Evolutionary conservation across 2,329 filamentous ascomycete species (phyloP).

Genomic region (Arthrobotrys sinensis): DNA sequence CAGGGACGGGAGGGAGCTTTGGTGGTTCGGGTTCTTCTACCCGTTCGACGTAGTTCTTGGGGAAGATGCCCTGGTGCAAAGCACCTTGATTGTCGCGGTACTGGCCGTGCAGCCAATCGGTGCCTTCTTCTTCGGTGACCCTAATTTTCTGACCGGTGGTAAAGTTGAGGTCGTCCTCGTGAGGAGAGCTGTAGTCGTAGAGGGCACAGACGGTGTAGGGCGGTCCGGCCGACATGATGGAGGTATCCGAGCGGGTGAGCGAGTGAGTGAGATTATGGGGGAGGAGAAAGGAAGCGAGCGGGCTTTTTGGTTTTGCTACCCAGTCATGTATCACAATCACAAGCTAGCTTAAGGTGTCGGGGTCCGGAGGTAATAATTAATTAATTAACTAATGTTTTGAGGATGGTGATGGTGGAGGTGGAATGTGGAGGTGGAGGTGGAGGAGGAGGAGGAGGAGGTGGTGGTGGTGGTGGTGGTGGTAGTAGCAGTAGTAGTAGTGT

Average conservation of each 20-base stretch:
- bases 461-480: no score
- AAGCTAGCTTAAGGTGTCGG: no score
- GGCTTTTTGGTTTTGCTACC: no score
- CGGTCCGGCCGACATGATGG: constrained; percentile 67
- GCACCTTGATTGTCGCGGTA: constrained; percentile 82
- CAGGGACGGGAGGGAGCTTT: constrained; percentile 58
- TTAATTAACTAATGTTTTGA: no score
- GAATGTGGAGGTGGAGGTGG: no score
- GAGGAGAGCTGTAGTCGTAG: constrained; percentile 91
- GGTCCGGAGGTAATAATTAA: no score
- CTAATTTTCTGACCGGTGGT: constrained; percentile 88
- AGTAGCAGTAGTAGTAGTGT: no score
- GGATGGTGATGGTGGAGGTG: no score
- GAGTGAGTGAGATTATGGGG: neutral
- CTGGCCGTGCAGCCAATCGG: constrained; percentile 92
- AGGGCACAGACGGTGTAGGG: constrained; percentile 96
- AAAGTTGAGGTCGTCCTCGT: constrained; percentile 96
- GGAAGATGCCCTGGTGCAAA: constrained; percentile 89
- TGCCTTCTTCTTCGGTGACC: constrained; percentile 91
- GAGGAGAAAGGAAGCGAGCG: no score
- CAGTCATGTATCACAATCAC: no score
- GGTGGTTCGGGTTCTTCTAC: constrained; percentile 61
- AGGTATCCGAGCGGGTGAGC: neutral
- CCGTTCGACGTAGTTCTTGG: constrained; percentile 92
- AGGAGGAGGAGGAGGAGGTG: no score